Evolutionary conservation across 1,284 basidiomycete genomes (phyloP).

Genomic region (Cutaneotrichosporon cyanovorans): DNA sequence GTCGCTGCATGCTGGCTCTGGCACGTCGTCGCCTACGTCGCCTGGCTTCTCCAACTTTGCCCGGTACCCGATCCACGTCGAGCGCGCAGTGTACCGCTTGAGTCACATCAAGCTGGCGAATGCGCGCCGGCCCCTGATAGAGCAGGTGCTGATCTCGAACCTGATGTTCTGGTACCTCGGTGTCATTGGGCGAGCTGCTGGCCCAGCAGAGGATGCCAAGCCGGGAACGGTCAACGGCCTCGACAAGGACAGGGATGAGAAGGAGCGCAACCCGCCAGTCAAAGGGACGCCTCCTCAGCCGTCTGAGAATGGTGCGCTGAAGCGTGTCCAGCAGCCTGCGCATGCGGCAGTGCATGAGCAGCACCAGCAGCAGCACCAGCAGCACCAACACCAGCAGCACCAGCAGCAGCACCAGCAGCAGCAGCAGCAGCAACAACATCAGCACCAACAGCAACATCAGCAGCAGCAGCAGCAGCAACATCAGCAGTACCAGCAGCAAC

Average conservation of each 20-base stretch:
- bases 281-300: constrained; percentile 41
- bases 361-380: constrained; percentile 47
- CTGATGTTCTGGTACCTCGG: constrained; percentile 99
- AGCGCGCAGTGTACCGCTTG: constrained; percentile 91
- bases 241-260: constrained; percentile 35
- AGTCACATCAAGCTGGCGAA: constrained; percentile 99
- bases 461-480: constrained; percentile 1
- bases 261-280: constrained; percentile 36
- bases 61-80: constrained; percentile 94
- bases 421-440: neutral
- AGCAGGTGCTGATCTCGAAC: constrained; percentile 97
- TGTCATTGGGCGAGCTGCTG: constrained; percentile 71
- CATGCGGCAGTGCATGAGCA: constrained; percentile 27
- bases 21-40: constrained; percentile 49
- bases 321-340: constrained; percentile 47
- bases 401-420: neutral
- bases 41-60: constrained; percentile 58
- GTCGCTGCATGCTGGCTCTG: constrained; percentile 38
- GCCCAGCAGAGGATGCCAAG: constrained; percentile 41
- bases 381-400: constrained; percentile 14
- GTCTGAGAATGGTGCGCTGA: constrained; percentile 23
- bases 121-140: constrained; percentile 87
- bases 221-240: constrained; percentile 44
- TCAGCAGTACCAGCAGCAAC: neutral
- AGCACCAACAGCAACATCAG: neutral